Conservation (phyloP, 208 protist genomes). For the Blastocrithidia nonstop region DNA sequence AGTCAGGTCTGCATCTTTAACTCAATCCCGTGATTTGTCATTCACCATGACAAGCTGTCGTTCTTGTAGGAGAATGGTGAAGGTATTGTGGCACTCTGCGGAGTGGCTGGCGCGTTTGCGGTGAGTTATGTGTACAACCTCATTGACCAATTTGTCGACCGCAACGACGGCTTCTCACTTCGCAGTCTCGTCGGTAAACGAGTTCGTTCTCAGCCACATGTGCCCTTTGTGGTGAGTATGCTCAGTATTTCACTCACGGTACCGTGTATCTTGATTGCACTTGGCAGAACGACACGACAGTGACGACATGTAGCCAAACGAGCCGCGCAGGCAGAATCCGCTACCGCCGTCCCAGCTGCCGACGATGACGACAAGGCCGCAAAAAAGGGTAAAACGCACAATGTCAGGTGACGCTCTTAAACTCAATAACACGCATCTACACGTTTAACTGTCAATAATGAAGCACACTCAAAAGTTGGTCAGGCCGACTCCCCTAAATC, state of each 20-base stretch:
- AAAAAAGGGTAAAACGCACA: too few relatives aligned
- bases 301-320: conserved; percentile 8
- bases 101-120: conserved; percentile 29
- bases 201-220: not conserved
- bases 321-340: too few relatives aligned
- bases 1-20: conserved; percentile 40
- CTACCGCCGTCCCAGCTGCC: too few relatives aligned
- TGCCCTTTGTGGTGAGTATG: conserved; percentile 44
- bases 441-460: too few relatives aligned
- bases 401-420: too few relatives aligned
- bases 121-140: conserved; percentile 42
- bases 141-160: conserved; percentile 15
- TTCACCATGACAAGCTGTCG: conserved; percentile 8
- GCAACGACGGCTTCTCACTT: not conserved
- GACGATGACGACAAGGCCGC: too few relatives aligned
- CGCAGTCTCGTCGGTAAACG: not conserved
- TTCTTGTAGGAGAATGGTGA: conserved; percentile 68
- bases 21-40: conserved; percentile 46
- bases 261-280: conserved; percentile 44
- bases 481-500: too few relatives aligned
- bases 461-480: too few relatives aligned
- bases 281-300: conserved; percentile 35
- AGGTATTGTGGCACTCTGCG: conserved; percentile 48
- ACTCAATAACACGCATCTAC: too few relatives aligned
- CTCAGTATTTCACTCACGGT: conserved; percentile 32